These are phyloP conservation scores for Solanum clarkiae DNA, from an alignment of 257 asterid species.

Conservation along the genomic window DNA sequence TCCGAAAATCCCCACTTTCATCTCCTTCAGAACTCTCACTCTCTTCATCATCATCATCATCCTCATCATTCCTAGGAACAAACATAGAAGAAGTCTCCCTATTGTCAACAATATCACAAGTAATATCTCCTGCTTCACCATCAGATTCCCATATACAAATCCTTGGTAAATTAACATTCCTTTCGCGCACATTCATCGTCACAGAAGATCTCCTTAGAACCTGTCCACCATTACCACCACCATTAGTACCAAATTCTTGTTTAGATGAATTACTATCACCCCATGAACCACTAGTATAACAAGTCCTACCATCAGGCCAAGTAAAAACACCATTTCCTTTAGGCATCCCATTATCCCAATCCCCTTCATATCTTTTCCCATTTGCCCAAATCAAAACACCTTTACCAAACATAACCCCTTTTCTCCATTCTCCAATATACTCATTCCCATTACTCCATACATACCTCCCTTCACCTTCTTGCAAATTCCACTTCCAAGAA, in stretches of 20 bases:
- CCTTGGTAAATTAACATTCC: constrained; percentile 5
- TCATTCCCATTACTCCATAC: constrained; percentile 11
- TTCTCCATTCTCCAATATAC: constrained; percentile 15
- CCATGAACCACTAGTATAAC: not conserved
- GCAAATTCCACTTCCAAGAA: constrained; percentile 11
- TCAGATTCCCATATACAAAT: constrained; percentile 20
- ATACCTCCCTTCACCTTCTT: constrained; percentile 10
- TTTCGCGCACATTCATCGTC: not conserved
- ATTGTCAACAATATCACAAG: constrained; percentile 15
- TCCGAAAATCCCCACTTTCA: not conserved
- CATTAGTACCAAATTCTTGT: not conserved
- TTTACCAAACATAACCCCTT: constrained; percentile 14
- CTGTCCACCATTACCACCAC: not conserved
- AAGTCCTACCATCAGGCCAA: constrained; percentile 14
- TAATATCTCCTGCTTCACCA: constrained; percentile 13
- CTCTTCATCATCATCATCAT: not conserved
- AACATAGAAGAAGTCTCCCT: constrained; percentile 10
- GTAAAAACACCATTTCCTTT: constrained; percentile 15
- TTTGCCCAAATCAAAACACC: constrained; percentile 13
- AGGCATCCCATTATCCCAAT: constrained; percentile 10
- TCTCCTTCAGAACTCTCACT: constrained; percentile 3
- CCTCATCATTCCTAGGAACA: not conserved
- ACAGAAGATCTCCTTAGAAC: constrained; percentile 1
- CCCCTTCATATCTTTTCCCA: constrained; percentile 17
- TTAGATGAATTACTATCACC: not conserved